Evolutionary conservation across 495 filamentous ascomycete species (phyloP).

Genomic region (Letharia columbiana): DNA sequence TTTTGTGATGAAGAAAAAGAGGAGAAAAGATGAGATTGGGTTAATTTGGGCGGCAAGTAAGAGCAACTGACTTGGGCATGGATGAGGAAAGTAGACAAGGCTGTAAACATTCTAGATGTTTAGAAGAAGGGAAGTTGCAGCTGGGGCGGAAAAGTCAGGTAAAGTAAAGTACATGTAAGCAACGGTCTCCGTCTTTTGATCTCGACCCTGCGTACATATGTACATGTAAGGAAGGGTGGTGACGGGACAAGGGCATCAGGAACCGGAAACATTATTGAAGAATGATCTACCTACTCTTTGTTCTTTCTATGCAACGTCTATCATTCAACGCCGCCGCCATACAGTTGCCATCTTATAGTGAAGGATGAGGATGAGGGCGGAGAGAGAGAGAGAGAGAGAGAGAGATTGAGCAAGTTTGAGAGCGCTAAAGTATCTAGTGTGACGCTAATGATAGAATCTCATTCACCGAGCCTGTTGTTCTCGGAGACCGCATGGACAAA

Average conservation of each 20-base stretch:
- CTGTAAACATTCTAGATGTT: too few relatives aligned
- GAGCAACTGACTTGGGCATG: background rate
- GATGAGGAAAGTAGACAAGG: too few relatives aligned
- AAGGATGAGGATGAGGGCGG: background rate
- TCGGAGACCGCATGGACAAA: background rate
- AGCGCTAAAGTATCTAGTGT: slow-evolving; percentile 1
- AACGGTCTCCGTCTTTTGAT: background rate
- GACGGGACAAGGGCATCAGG: background rate
- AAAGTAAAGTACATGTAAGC: background rate
- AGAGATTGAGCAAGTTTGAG: slow-evolving; percentile 13
- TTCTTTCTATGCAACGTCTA: background rate
- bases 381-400: background rate
- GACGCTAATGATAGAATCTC: background rate
- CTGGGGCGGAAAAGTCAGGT: background rate
- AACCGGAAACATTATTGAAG: background rate
- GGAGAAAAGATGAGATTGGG: background rate
- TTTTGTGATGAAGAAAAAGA: background rate
- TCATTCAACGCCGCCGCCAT: background rate
- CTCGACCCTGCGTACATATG: background rate
- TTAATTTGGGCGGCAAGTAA: background rate
- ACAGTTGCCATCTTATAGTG: background rate
- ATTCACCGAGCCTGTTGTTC: background rate
- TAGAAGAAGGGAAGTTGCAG: background rate
- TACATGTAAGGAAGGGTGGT: too few relatives aligned
- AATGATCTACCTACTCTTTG: too few relatives aligned